A percentile compares a stretch with the other conserved stretches of the same genome.
Conservation (phyloP, 495 filamentous ascomycete species). For the Daldinia vernicosa region DNA sequence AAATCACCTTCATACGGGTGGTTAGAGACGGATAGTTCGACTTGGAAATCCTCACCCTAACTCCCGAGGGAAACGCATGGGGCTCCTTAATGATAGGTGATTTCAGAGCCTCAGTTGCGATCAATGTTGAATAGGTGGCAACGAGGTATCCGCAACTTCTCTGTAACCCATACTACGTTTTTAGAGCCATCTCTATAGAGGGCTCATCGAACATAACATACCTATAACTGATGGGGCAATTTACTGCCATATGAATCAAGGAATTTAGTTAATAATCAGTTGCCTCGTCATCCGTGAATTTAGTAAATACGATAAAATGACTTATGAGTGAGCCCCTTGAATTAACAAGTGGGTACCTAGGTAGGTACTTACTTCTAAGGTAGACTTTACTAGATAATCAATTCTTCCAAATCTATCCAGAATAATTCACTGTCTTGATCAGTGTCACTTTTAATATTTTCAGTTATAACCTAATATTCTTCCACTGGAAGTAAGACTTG, state of each 20-base stretch:
- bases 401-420: too few relatives aligned
- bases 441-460: too few relatives aligned
- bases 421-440: too few relatives aligned
- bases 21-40: neutral
- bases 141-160: slow-evolving; percentile 12
- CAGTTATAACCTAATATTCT: too few relatives aligned
- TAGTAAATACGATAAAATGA: neutral
- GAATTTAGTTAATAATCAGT: neutral
- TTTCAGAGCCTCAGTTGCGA: neutral
- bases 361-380: neutral
- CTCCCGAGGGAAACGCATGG: neutral
- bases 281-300: neutral
- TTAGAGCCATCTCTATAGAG: neutral
- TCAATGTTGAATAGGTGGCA: neutral
- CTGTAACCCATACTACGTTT: slow-evolving; percentile 22
- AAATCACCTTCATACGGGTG: neutral
- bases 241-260: slow-evolving; percentile 27
- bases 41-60: neutral
- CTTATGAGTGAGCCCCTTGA: neutral
- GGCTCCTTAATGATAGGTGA: slow-evolving; percentile 12
- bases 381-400: neutral
- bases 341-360: neutral
- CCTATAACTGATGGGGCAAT: slow-evolving; percentile 12
- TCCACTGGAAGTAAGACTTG: too few relatives aligned
- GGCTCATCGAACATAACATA: slow-evolving; percentile 4